Evolutionary conservation across 352 stramenopile species (phyloP), one percentile per base, ranked within the genome.

Genomic region (Halophytophthora polymorphica): DNA sequence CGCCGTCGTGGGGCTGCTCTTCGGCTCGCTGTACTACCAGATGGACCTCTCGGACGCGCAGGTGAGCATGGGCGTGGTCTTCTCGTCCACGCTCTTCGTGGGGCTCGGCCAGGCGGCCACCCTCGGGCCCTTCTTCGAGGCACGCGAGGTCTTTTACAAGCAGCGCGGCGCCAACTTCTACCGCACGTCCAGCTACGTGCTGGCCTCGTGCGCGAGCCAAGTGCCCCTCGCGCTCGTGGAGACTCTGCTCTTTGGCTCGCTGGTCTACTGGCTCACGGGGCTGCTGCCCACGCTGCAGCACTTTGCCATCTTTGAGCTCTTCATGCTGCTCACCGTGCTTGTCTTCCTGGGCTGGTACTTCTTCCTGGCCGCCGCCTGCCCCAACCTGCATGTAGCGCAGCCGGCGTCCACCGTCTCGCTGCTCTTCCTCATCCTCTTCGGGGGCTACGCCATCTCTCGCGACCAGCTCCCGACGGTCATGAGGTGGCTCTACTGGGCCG

Each of bases 91-190:
- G 23, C 68, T 97, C 13, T 95, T 91, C 49, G 67, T 90, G 11
- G 75, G 68, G 21, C 56, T 96, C 19, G 75, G 78, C 38, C 72
- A 84, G 17, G 83, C 92, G 15, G 50, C 84, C 12, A 70, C 76
- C 21, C 47, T 97, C 12, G 68, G 83, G 4, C 59, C 75, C 25
- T 76, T 91, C 46, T 63, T 78, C 22, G 53, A 69, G 66, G 39
- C 83, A 36, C 77, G 86, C 56, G 86, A 64, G 54, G 64, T 54
- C 22, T 87, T 75, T 62, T 95, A 96, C 67, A 96, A 95, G 56
- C 88, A 96, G 17, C 70, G 73, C 6, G 73, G 80, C 10, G 67
- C 74, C 15, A 93, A 95, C 55, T 94, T 95, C 61, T 96, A 83
- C 42, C 77, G 76, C 12, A 76, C 83, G 7, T 81, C 73, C n/a